These are phyloP conservation scores for Nannochloropsis oceanica DNA, from an alignment of 108 stramenopile genomes.

Conservation along the genomic window DNA sequence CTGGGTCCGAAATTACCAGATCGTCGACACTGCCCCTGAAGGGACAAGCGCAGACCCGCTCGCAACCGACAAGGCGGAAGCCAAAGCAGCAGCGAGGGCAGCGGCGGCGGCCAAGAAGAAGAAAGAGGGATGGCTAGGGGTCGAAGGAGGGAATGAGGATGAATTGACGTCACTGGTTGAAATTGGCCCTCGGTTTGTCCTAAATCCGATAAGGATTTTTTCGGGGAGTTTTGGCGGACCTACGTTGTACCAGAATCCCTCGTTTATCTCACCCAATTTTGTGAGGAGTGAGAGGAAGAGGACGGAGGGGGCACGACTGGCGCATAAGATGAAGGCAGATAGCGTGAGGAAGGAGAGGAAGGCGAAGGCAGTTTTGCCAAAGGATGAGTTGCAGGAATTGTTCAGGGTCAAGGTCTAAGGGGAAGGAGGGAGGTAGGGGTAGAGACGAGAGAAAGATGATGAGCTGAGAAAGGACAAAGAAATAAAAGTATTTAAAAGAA, in stretches of 20 bases:
- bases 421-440: background rate
- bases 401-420: background rate
- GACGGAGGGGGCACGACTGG: slow-evolving; percentile 57
- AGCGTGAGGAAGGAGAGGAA: slow-evolving; percentile 57
- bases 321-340: slow-evolving; percentile 56
- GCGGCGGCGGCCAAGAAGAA: slow-evolving; percentile 4
- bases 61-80: background rate
- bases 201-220: slow-evolving; percentile 90
- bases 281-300: slow-evolving; percentile 55
- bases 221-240: slow-evolving; percentile 88
- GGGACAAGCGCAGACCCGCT: background rate
- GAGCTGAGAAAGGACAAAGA: too few species aligned
- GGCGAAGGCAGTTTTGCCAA: slow-evolving; percentile 37
- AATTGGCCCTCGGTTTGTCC: slow-evolving; percentile 95
- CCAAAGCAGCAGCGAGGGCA: slow-evolving; percentile 2
- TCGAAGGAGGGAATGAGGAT: slow-evolving; percentile 30
- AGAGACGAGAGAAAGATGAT: too few species aligned
- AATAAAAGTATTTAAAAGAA: too few species aligned
- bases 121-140: too few species aligned
- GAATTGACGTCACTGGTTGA: slow-evolving; percentile 78
- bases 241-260: slow-evolving; percentile 72
- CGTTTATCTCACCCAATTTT: slow-evolving; percentile 82
- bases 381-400: slow-evolving; percentile 21
- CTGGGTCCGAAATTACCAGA: slow-evolving; percentile 97
- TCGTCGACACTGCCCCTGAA: slow-evolving; percentile 57